Evolutionary conservation across 305 asterid species (phyloP), one percentile per base, ranked within the genome.

Genomic region (Solanum aculeatissimum): DNA sequence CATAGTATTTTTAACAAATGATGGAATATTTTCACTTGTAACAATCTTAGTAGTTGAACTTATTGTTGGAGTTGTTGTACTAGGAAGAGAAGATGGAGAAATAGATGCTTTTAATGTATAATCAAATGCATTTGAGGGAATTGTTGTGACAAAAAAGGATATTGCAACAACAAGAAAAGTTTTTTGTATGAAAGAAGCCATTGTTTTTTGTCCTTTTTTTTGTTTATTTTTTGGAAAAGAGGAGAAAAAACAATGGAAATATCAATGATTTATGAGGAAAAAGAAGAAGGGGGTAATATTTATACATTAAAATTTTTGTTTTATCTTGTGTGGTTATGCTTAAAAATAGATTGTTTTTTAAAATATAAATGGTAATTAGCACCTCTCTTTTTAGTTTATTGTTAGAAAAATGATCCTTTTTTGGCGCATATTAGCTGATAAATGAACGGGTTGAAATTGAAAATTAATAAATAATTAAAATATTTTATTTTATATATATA

Each of bases 1-100:
- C 89, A 90, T 86, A 18, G 51, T 81, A n/a, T 87, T 49, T 38
- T 84, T 83, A 11, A 90, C 85, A 72, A 85, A 89, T 4, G 53
- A 47, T 21, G 60, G 81, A 2, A 78, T 27, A 7, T 84, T 38
- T 18, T 68, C 42, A 42, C 85, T 68, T 25, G 38, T 15, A n/a
- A n/a, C n/a, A n/a, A n/a, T n/a, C n/a, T n/a, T n/a, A n/a, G n/a
- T n/a, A n/a, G n/a, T n/a, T n/a, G n/a, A n/a, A n/a, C n/a, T n/a
- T n/a, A n/a, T n/a, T n/a, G n/a, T n/a, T n/a, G n/a, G n/a, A n/a
- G n/a, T n/a, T n/a, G n/a, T n/a, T n/a, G n/a, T n/a, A n/a, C 2
- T 57, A n/a, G 65, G 65, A n/a, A n/a, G n/a, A n/a, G 57, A 14
- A 9, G 38, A 43, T 13, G 80, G 80, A 21, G 80, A 43, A 13